These are phyloP conservation scores for Lumnitzera littorea DNA, from an alignment of 345 rosid genomes.

Conservation along the genomic window DNA sequence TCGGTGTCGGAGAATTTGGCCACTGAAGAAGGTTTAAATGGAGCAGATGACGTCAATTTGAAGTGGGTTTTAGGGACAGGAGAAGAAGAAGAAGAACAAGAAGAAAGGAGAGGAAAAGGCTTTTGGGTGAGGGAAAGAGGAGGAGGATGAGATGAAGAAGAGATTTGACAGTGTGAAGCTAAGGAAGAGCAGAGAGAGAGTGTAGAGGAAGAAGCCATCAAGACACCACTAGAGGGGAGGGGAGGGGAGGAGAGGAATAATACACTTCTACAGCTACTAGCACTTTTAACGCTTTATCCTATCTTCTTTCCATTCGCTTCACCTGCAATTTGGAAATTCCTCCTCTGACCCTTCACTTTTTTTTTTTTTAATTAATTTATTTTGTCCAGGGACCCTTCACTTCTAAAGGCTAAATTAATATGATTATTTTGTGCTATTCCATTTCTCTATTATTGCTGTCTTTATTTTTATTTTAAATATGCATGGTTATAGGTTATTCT, in stretches of 20 bases:
- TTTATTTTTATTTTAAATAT: too few relatives aligned
- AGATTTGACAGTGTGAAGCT: slow-evolving; percentile 47
- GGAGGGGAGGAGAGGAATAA: too few relatives aligned
- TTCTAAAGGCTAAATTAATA: too few relatives aligned
- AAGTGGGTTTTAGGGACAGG: slow-evolving; percentile 9
- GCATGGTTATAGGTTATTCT: too few relatives aligned
- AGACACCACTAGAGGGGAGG: not conserved
- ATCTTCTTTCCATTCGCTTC: not conserved
- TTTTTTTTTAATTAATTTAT: too few relatives aligned
- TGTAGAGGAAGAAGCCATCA: slow-evolving; percentile 37
- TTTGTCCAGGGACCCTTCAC: too few relatives aligned
- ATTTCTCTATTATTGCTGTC: too few relatives aligned
- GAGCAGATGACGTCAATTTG: slow-evolving; percentile 12
- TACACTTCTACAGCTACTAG: too few relatives aligned
- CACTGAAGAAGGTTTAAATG: slow-evolving; percentile 19
- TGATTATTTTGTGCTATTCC: too few relatives aligned
- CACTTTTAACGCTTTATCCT: too few relatives aligned
- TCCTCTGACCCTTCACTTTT: too few relatives aligned
- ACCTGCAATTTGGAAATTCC: not conserved
- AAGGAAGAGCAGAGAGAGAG: slow-evolving; percentile 62
- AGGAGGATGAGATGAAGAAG: slow-evolving; percentile 20
- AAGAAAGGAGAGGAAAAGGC: slow-evolving; percentile 15
- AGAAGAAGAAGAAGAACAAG: slow-evolving; percentile 19
- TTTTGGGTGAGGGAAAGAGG: slow-evolving; percentile 13
- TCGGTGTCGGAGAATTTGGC: slow-evolving; percentile 50